Evolutionary conservation across 1,139 yeast genomes (phyloP).

Genomic region (Zygosaccharomyces sapae): DNA sequence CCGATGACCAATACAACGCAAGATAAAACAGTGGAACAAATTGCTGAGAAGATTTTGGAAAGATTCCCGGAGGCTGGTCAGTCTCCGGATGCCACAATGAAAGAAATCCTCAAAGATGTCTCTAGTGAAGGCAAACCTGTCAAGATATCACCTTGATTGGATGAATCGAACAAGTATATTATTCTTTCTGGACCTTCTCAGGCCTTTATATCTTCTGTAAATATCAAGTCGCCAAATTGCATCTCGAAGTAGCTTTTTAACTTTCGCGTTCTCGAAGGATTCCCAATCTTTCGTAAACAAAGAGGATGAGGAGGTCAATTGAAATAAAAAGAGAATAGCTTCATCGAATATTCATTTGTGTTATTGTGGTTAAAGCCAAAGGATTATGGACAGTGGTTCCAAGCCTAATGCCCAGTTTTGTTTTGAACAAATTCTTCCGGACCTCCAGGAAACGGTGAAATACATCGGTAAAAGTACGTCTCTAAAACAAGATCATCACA

Average conservation of each 20-base stretch:
- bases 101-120: constrained; percentile 21
- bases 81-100: constrained; percentile 10
- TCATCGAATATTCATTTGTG: background rate
- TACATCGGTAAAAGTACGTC: constrained; percentile 4
- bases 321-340: background rate
- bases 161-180: background rate
- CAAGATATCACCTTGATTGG: constrained; percentile 11
- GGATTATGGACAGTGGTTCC: constrained; percentile 3
- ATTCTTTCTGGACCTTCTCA: background rate
- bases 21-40: constrained; percentile 10
- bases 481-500: constrained; percentile 3
- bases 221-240: constrained; percentile 4
- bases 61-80: constrained; percentile 6
- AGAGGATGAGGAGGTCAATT: background rate
- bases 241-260: constrained; percentile 1
- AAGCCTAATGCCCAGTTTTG: constrained; percentile 1
- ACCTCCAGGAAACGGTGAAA: constrained; percentile 4
- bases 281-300: background rate
- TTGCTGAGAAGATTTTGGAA: constrained; percentile 7
- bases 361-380: background rate
- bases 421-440: constrained; percentile 4
- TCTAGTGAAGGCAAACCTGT: constrained; percentile 41
- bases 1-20: constrained; percentile 8
- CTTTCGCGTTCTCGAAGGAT: constrained; percentile 5
- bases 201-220: constrained; percentile 3